phyloP scores from a whole-genome alignment of 108 stramenopile genomes.

The Chaetoceros tenuissimus region DNA sequence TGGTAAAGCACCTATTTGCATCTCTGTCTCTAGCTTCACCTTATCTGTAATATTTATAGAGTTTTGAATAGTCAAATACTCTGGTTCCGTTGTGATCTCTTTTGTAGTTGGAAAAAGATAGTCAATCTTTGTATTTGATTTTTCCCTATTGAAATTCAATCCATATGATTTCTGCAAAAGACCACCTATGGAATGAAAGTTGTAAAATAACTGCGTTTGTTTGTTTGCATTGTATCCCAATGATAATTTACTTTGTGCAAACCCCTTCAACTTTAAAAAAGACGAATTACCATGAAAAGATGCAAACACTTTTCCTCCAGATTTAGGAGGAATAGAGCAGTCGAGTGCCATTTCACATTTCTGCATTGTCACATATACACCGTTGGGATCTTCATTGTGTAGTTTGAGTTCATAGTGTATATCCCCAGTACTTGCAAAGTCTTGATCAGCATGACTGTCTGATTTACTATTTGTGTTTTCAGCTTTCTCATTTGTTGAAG shows the following conservation, averaged over 20 bases:
- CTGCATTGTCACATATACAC: neutral
- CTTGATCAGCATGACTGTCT: too few relatives aligned
- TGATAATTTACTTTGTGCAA: neutral
- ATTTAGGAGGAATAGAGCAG: neutral
- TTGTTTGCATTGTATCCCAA: neutral
- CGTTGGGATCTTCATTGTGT: neutral
- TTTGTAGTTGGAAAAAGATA: neutral
- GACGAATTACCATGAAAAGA: neutral
- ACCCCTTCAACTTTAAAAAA: neutral
- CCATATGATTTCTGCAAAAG: neutral
- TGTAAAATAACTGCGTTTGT: neutral
- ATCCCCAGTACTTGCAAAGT: neutral
- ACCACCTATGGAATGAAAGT: neutral
- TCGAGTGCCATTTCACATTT: neutral
- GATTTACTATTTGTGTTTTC: too few relatives aligned
- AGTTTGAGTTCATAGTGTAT: neutral
- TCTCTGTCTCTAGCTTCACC: neutral
- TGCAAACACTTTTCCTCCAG: neutral
- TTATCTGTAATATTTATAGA: neutral
- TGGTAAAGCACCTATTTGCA: neutral
- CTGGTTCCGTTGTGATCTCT: neutral
- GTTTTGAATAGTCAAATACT: neutral
- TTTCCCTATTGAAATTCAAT: neutral
- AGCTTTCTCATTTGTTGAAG: too few relatives aligned
- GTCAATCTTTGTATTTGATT: neutral